Percentiles rank a stretch among this genome's conserved stretches.
These are phyloP conservation scores for Pyrenopolyporus hunteri DNA, from an alignment of 495 filamentous ascomycete species.

Conservation along the genomic window DNA sequence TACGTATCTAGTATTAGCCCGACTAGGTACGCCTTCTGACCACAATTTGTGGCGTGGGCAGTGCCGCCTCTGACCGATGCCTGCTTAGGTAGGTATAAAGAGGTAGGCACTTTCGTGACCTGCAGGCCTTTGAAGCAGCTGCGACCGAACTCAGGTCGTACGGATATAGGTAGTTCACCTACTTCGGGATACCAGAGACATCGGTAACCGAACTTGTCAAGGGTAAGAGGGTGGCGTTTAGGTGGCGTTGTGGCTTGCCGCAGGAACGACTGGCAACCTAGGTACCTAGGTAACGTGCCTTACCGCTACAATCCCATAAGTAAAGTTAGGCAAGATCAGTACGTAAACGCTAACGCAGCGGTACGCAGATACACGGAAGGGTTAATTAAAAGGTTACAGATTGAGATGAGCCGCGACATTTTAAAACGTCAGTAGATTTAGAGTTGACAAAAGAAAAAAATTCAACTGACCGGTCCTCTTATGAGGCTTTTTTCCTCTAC, in stretches of 20 bases:
- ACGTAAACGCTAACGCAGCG: too few species aligned
- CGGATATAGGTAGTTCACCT: not conserved
- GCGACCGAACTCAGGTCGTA: too few species aligned
- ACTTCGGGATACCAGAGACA: not conserved
- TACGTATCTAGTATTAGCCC: too few species aligned
- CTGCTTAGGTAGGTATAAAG: too few species aligned
- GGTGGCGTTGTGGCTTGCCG: slow-evolving; percentile 1
- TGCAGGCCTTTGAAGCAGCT: too few species aligned
- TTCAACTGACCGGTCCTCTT: not conserved
- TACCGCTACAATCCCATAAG: not conserved
- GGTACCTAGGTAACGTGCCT: too few species aligned
- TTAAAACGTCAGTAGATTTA: not conserved
- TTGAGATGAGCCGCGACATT: slow-evolving; percentile 3
- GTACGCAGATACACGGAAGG: not conserved
- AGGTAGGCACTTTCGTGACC: too few species aligned
- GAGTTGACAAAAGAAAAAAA: slow-evolving; percentile 2
- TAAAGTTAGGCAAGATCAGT: too few species aligned
- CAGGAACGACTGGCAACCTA: not conserved
- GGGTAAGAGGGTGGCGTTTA: not conserved
- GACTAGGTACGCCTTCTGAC: too few species aligned
- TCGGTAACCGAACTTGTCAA: not conserved
- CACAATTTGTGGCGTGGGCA: too few species aligned
- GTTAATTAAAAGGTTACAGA: slow-evolving; percentile 1
- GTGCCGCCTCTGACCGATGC: too few species aligned
- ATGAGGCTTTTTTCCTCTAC: slow-evolving; percentile 27